Base-by-base conservation (phyloP, 2,329 filamentous ascomycete species). In the Botrytis elliptica region DNA sequence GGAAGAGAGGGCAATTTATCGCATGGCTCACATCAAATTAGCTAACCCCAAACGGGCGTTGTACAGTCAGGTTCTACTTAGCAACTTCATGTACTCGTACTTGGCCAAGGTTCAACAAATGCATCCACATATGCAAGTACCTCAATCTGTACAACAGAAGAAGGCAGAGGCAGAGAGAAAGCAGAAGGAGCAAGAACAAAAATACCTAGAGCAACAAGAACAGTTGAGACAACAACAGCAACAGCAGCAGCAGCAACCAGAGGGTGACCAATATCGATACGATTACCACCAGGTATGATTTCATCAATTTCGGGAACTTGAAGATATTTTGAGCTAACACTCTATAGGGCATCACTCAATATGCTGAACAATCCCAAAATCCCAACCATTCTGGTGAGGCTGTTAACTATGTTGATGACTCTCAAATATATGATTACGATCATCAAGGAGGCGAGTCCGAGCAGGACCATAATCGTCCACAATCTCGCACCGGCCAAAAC, bases 11-110 rank as follows among this genome's bases (percentile, higher is more conserved):
- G 96, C 96, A 33, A 99, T 99, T 74, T 99, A 99, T 83, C 90
- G 96, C 75, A 97, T 99, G 93, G 96, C 96, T 29, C 96, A 99
- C 82, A 97, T 98, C 84, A 99, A 99, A 83, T 89, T 99, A 75
- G 96, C 96, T n/a, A 98, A 99, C 81, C 96, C 96, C 55, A 91
- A 95, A 63, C 91, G 96, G 73, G 93, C 95, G 59, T 85, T 99
- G 70, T 92, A 97, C 81, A 98, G 95, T 75, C 96, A 99, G 83
- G 96, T 99, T 36, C 86, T 99, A 74, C 88, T 99, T 77, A 98
- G 95, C 84, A 99, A 99, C 82, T 99, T 99, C 83, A 99, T 99
- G 96, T 99, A 99, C 84, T 96, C 94, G 73, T 99, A 99, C 82
- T 88, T 99, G 77, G 96, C 96, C 75, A 99, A 98, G 83, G 96